Conservation (phyloP, 805 yeast genomes). For the Candida lessepsii region DNA sequence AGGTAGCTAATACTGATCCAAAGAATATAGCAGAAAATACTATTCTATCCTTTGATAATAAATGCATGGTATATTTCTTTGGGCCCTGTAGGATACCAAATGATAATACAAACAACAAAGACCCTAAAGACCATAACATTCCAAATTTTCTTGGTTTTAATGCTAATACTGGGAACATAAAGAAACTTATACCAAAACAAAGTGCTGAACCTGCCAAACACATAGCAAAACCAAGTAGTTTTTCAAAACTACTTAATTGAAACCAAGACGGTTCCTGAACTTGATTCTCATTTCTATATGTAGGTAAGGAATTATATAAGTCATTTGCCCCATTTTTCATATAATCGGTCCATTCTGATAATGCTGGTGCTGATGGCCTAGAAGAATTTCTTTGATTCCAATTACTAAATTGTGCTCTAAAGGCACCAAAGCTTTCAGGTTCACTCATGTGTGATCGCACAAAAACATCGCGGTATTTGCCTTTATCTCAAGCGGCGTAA, state of each 20-base stretch:
- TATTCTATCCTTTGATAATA: slow-evolving; percentile 71
- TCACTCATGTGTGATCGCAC: slow-evolving; percentile 15
- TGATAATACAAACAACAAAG: slow-evolving; percentile 78
- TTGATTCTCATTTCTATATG: slow-evolving; percentile 45
- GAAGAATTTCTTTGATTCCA: slow-evolving; percentile 23
- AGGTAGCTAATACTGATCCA: slow-evolving; percentile 72
- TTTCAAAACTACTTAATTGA: slow-evolving; percentile 70
- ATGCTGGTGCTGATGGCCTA: slow-evolving; percentile 20
- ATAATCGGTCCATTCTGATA: slow-evolving; percentile 45
- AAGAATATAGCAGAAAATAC: slow-evolving; percentile 81
- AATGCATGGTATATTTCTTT: slow-evolving; percentile 68
- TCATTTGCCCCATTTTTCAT: slow-evolving; percentile 47
- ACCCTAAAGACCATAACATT: slow-evolving; percentile 86
- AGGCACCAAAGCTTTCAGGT: slow-evolving; percentile 27
- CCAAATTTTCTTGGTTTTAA: slow-evolving; percentile 91
- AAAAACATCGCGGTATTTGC: not conserved
- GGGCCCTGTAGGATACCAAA: slow-evolving; percentile 95
- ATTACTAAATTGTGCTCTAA: slow-evolving; percentile 33
- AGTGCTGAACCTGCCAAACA: slow-evolving; percentile 75
- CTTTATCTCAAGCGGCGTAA: too few species aligned
- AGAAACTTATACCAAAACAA: slow-evolving; percentile 79
- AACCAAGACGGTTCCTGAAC: slow-evolving; percentile 76
- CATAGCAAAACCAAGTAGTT: slow-evolving; percentile 72
- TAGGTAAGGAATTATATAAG: slow-evolving; percentile 65
- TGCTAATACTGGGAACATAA: slow-evolving; percentile 85